phyloP scores from a whole-genome alignment of 1,139 yeast species.

The Kurtzmaniella quercitrusa region DNA sequence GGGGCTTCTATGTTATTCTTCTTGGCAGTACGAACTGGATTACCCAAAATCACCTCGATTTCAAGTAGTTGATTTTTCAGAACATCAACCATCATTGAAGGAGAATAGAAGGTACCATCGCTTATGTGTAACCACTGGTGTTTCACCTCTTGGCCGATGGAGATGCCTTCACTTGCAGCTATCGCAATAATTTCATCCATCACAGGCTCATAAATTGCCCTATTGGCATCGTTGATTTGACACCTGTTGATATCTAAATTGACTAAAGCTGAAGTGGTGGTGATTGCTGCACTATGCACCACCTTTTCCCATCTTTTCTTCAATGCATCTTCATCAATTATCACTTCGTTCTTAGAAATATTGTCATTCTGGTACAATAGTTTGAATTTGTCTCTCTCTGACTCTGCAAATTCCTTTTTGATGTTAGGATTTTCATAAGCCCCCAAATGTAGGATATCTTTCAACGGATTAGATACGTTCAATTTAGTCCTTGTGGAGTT shows the following conservation, averaged over 20 bases:
- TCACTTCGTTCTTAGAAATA: constrained; percentile 35
- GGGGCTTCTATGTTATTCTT: constrained; percentile 57
- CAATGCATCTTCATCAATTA: constrained; percentile 45
- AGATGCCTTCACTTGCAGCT: constrained; percentile 62
- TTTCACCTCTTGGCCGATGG: constrained; percentile 40
- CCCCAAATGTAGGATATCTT: constrained; percentile 54
- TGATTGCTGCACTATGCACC: constrained; percentile 58
- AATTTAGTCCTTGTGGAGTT: constrained; percentile 53
- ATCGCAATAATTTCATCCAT: constrained; percentile 60
- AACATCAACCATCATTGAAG: constrained; percentile 71
- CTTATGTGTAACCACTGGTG: constrained; percentile 53
- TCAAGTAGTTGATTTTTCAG: constrained; percentile 69
- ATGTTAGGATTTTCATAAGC: constrained; percentile 30
- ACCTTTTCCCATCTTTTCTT: constrained; percentile 69
- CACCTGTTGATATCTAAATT: constrained; percentile 54
- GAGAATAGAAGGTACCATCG: constrained; percentile 61
- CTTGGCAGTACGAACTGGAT: constrained; percentile 59
- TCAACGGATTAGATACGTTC: constrained; percentile 46
- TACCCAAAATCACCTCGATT: constrained; percentile 67
- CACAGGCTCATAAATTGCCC: constrained; percentile 51
- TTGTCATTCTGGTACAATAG: constrained; percentile 43
- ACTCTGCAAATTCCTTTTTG: constrained; percentile 15
- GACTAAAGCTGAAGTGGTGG: constrained; percentile 56
- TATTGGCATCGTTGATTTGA: constrained; percentile 40
- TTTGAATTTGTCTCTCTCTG: constrained; percentile 38